phyloP scores from a whole-genome alignment of 2,329 filamentous ascomycete species.

The Colletotrichum sp. region DNA sequence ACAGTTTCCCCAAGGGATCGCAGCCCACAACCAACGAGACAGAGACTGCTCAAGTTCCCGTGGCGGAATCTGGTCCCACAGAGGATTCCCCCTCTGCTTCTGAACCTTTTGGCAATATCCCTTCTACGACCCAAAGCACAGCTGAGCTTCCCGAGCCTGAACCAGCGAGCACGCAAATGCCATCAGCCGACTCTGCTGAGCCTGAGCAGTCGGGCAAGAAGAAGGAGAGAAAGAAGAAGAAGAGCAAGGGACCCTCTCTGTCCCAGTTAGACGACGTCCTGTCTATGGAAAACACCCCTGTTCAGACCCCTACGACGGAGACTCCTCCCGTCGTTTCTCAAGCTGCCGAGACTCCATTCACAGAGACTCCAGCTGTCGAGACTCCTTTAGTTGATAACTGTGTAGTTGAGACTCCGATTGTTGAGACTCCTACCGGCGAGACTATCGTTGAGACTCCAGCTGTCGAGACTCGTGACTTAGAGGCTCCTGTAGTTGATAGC shows the following conservation, averaged over 20 bases:
- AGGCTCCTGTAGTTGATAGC: not conserved
- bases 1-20: not conserved
- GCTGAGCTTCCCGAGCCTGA: not conserved
- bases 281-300: not conserved
- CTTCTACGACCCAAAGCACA: not conserved
- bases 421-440: not conserved
- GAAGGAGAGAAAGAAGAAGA: conserved; percentile 28
- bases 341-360: not conserved
- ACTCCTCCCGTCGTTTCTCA: not conserved
- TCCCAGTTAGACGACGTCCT: not conserved
- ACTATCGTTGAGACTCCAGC: not conserved
- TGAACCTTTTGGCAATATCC: not conserved
- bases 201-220: conserved; percentile 22
- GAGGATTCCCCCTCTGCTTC: not conserved
- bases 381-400: not conserved
- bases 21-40: not conserved
- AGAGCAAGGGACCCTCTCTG: conserved; percentile 3
- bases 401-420: not conserved
- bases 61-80: not conserved
- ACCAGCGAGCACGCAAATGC: not conserved
- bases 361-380: not conserved
- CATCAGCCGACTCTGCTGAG: conserved; percentile 1
- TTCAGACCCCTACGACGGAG: not conserved
- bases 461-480: not conserved
- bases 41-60: not conserved